A percentile compares a stretch with the other conserved stretches of the same genome.
Conservation (phyloP, 768 basidiomycete species). For the Ephemerocybe angulata region DNA sequence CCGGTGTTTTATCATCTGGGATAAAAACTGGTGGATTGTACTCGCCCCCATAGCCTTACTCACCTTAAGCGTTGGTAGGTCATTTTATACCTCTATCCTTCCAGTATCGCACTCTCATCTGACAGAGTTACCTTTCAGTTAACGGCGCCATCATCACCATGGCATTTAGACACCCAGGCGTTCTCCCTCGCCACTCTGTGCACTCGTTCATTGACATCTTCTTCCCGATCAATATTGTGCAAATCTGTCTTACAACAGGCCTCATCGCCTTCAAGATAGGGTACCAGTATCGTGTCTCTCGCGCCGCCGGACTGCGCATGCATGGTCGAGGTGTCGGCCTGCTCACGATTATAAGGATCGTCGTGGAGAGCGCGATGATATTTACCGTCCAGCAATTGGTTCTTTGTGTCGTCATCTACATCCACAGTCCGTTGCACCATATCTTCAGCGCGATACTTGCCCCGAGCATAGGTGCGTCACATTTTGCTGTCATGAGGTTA, state of each 20-base stretch:
- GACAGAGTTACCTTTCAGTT: neutral
- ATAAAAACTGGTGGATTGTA: neutral
- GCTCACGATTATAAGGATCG: neutral
- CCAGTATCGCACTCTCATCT: neutral
- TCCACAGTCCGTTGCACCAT: neutral
- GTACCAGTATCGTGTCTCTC: constrained; percentile 1
- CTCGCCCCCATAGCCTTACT: neutral
- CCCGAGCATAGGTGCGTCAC: neutral
- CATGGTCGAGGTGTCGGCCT: neutral
- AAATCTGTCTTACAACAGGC: neutral
- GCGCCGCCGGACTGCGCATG: neutral
- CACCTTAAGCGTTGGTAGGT: neutral
- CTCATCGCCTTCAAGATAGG: neutral
- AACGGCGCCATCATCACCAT: neutral
- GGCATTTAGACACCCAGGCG: neutral
- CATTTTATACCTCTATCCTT: neutral
- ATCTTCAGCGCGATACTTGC: neutral
- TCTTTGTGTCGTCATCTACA: neutral
- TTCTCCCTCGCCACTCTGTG: neutral
- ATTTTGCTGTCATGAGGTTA: neutral
- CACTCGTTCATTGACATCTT: neutral
- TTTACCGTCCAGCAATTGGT: constrained; percentile 3
- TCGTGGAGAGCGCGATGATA: neutral
- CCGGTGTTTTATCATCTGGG: constrained; percentile 7
- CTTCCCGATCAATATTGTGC: neutral